A percentile compares a stretch with the other conserved stretches of the same genome.
Conservation (phyloP, 139 green algal genomes). For the Parachlorella kessleri region DNA sequence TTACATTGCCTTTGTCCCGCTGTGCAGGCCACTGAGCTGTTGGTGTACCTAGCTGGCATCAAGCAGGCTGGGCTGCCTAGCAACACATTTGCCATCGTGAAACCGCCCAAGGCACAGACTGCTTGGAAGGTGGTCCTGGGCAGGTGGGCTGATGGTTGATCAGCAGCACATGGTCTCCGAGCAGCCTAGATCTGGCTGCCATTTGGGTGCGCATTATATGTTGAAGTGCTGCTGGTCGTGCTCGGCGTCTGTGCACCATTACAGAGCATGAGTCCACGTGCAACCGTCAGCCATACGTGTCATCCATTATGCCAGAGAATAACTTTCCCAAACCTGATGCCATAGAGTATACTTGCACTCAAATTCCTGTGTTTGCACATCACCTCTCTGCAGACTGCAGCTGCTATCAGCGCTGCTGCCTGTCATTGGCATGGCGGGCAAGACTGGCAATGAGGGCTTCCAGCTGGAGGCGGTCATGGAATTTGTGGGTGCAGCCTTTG, state of each 20-base stretch:
- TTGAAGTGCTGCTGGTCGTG: no score
- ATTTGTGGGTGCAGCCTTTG: slow-evolving; percentile 68
- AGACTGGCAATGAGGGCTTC: slow-evolving; percentile 58
- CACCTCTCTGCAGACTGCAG: slow-evolving; percentile 35
- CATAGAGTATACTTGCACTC: no score
- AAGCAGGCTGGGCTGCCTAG: slow-evolving; percentile 40
- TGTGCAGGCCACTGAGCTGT: slow-evolving; percentile 42
- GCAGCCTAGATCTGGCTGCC: no score
- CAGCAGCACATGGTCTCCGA: no score
- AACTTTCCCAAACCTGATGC: no score
- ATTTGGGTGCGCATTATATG: no score
- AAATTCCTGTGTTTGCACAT: neutral
- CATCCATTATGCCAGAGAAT: no score
- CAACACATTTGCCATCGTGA: slow-evolving; percentile 48
- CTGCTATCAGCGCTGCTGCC: slow-evolving; percentile 70
- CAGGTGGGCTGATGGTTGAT: slow-evolving; percentile 23
- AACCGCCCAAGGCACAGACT: slow-evolving; percentile 69
- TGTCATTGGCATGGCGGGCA: slow-evolving; percentile 48
- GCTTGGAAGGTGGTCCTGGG: slow-evolving; percentile 74
- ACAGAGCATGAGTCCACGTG: no score
- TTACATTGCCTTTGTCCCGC: no score
- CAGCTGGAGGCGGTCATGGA: slow-evolving; percentile 75
- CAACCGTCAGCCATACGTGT: no score
- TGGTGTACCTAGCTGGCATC: slow-evolving; percentile 55
- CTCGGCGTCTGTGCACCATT: no score